These are phyloP conservation scores for Fusarium subglutinans DNA, from an alignment of 2,329 filamentous ascomycete genomes.

Conservation along the genomic window DNA sequence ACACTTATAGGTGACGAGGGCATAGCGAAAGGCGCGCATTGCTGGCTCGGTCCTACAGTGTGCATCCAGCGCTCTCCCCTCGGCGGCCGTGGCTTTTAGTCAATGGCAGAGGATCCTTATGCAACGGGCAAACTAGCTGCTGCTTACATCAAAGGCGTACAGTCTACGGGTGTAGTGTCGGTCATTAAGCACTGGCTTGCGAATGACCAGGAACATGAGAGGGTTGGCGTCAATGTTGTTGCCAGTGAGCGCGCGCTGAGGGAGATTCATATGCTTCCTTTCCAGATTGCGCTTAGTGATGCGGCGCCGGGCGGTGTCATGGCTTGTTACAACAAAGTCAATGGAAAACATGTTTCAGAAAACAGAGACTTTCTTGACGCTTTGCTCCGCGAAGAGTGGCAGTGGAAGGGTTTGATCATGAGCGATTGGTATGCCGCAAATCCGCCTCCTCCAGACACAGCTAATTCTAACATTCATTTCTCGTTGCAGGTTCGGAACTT, in stretches of 20 bases:
- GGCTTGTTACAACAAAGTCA: neutral
- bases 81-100: neutral
- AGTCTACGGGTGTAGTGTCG: neutral
- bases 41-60: neutral
- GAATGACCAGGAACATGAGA: neutral
- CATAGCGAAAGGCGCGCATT: neutral
- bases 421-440: neutral
- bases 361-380: neutral
- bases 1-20: neutral
- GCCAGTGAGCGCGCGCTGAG: neutral
- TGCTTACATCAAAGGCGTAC: neutral
- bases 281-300: neutral
- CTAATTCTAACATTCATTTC: neutral
- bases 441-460: fast-evolving
- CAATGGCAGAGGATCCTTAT: neutral
- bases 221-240: neutral
- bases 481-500: neutral
- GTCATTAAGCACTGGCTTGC: neutral
- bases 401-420: neutral
- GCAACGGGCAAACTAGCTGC: neutral
- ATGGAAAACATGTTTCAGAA: neutral
- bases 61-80: neutral
- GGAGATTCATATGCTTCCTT: neutral
- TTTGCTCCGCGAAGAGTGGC: neutral
- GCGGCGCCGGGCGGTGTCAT: neutral